phyloP scores from a whole-genome alignment of 768 basidiomycete species.

The Rhodosporidiobolus sp. region DNA sequence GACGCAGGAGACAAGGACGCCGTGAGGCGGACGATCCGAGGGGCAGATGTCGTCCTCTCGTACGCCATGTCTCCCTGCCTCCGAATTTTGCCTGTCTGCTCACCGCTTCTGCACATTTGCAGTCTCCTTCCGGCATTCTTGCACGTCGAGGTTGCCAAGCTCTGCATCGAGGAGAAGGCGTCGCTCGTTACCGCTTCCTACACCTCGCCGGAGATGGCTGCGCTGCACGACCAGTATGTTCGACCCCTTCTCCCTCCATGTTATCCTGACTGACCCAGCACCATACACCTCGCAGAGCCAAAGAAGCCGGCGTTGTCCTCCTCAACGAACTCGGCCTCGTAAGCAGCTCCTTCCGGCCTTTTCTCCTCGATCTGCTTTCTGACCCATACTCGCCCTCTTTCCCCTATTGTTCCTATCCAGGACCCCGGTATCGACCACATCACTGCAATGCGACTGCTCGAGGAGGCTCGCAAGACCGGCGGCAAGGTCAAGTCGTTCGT shows the following conservation, averaged over 20 bases:
- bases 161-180: conserved; percentile 66
- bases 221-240: conserved; percentile 61
- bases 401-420: conserved; percentile 53
- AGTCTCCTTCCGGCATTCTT: conserved; percentile 77
- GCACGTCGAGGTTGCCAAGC: conserved; percentile 67
- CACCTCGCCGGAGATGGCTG: conserved; percentile 71
- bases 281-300: conserved; percentile 55
- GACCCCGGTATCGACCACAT: conserved; percentile 89
- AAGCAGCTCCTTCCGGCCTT: conserved; percentile 22
- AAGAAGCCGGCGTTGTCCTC: conserved; percentile 63
- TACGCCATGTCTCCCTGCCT: conserved; percentile 43
- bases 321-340: conserved; percentile 71
- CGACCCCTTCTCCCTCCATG: too few species aligned
- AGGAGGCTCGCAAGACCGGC: conserved; percentile 54
- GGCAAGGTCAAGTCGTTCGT: conserved; percentile 63
- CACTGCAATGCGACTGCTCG: conserved; percentile 71
- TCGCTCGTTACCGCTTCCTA: conserved; percentile 91
- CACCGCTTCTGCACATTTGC: conserved; percentile 5
- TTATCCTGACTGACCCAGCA: not conserved
- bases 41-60: conserved; percentile 82
- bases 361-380: conserved; percentile 42
- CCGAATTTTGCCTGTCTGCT: conserved; percentile 14
- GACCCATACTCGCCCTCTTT: conserved; percentile 28
- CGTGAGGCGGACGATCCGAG: conserved; percentile 58
- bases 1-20: conserved; percentile 59